Conservation (phyloP, 768 basidiomycete species). For the Leccinum broughii region DNA sequence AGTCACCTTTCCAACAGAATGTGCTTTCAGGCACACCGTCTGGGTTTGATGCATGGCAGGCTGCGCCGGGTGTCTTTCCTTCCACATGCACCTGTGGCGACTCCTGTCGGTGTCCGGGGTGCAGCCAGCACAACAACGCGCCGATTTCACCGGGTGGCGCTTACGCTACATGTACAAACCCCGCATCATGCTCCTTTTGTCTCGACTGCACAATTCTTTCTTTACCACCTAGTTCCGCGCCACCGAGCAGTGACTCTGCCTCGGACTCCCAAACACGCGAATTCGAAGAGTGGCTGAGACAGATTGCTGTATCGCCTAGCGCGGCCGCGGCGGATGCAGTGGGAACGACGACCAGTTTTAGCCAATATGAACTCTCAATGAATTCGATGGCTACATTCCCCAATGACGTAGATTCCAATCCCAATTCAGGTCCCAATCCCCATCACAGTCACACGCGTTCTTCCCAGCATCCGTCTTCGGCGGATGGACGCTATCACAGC, state of each 20-base stretch:
- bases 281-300: constrained; percentile 66
- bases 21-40: constrained; percentile 26
- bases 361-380: constrained; percentile 30
- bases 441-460: constrained; percentile 9
- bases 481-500: constrained; percentile 33
- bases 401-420: constrained; percentile 11
- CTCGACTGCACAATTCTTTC: constrained; percentile 65
- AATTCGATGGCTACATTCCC: constrained; percentile 18
- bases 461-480: constrained; percentile 19
- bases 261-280: constrained; percentile 44
- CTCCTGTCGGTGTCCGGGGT: constrained; percentile 64
- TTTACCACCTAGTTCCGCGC: constrained; percentile 42
- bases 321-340: constrained; percentile 11
- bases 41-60: constrained; percentile 27
- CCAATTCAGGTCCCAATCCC: constrained; percentile 4
- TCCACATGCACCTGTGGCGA: constrained; percentile 64
- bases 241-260: constrained; percentile 43
- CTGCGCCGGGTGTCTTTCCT: constrained; percentile 36
- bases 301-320: constrained; percentile 36
- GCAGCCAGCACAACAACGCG: constrained; percentile 52
- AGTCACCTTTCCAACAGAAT: constrained; percentile 29
- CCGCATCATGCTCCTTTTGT: constrained; percentile 47
- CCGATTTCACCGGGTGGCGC: constrained; percentile 39
- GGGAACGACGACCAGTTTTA: constrained; percentile 28
- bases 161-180: constrained; percentile 39